Evolutionary conservation across 2,329 filamentous ascomycete species (phyloP), one percentile per base, ranked within the genome.

Genomic region (Cadophora gregata): DNA sequence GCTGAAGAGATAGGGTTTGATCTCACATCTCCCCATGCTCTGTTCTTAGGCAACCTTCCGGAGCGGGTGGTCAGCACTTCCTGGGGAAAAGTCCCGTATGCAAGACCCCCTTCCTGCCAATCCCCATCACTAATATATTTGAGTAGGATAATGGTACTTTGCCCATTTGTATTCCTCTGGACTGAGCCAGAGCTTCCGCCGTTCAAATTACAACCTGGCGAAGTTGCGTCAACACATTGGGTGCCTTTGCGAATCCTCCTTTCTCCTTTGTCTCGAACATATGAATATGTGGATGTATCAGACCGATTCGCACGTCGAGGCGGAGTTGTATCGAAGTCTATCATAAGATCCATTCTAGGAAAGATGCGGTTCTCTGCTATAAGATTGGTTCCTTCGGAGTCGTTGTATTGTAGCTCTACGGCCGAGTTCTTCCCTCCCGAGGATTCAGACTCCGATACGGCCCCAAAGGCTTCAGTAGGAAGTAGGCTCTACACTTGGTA

Each of bases 181-280:
- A 90, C 86, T 2, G 82, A 81, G 21, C 83, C 84, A 31, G 79
- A 82, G 27, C 80, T 85, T 5, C 87, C 88, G 5, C 77, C 83
- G 0, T 80, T 91, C 47, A 82, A 82, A 55, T 80, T 91, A n/a
- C 88, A 91, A 73, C 88, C 88, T 4, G 85, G 85, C 36, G 89
- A 92, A 78, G 88, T 91, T 24, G 88, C 87, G 27, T 88, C 88
- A 1, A 85, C 86, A 1, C 89, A 91, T 75, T 92, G 89, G 89
- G 88, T 92, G 4, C 85, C 89, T 14, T 76, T 91, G 2, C 81
- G 85, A 61, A 84, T 84, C 21, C 82, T 92, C 8, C 80, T 90
- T n/a, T 83, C 85, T 0, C 84, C 87, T 1, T 79, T 80, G 1
- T 81, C 87, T n/a, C 83, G 88, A 25, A 90, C 87, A 0, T 82